A percentile compares a stretch with the other conserved stretches of the same genome.
Conservation (phyloP, 306 rosid genomes). For the Oxytropis ochrocephala region DNA sequence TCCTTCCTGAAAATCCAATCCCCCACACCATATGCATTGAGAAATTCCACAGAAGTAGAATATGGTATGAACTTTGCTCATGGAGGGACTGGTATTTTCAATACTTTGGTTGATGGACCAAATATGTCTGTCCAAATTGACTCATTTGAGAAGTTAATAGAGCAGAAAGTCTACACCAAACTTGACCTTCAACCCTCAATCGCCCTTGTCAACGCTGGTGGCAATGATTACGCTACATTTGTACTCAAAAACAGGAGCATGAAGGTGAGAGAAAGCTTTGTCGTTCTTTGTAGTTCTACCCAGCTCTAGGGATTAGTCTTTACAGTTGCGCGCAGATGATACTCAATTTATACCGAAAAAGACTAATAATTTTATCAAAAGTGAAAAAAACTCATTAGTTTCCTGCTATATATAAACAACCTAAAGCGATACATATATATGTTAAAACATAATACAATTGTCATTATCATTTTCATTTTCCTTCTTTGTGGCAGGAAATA, state of each 20-base stretch:
- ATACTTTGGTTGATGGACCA: conserved; percentile 28
- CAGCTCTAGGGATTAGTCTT: too few relatives aligned
- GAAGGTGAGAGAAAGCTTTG: too few relatives aligned
- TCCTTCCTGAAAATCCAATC: conserved; percentile 14
- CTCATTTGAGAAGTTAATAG: conserved; percentile 23
- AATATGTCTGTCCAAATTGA: conserved; percentile 27
- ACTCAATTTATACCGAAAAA: too few relatives aligned
- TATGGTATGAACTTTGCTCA: conserved; percentile 26
- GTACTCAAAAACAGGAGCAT: not conserved
- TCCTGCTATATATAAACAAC: too few relatives aligned
- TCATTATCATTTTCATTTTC: too few relatives aligned
- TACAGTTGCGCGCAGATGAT: too few relatives aligned
- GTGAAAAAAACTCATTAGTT: too few relatives aligned
- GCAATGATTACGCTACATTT: conserved; percentile 7
- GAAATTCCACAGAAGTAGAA: not conserved
- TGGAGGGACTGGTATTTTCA: conserved; percentile 27
- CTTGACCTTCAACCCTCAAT: conserved; percentile 32
- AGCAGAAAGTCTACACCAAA: conserved; percentile 33
- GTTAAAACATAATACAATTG: too few relatives aligned
- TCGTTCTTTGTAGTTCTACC: too few relatives aligned
- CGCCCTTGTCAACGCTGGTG: conserved; percentile 24
- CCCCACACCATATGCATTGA: conserved; percentile 14
- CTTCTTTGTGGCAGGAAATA: conserved; percentile 18
- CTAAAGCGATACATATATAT: too few relatives aligned
- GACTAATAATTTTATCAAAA: too few relatives aligned